Conservation (phyloP, 768 basidiomycete species). For the Trametes punicea region DNA sequence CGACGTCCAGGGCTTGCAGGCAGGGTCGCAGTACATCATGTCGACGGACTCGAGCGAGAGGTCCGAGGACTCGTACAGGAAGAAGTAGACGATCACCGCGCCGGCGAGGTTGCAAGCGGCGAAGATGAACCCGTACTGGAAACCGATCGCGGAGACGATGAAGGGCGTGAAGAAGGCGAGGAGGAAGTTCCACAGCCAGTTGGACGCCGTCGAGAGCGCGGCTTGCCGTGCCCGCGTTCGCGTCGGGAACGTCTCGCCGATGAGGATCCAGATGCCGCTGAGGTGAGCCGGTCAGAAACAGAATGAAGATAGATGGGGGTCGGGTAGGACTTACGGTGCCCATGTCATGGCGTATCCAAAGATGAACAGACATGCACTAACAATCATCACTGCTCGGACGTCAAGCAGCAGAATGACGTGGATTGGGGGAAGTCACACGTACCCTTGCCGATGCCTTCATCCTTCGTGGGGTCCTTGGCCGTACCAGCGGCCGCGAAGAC, state of each 20-base stretch:
- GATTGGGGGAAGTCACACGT: slow-evolving; percentile 14
- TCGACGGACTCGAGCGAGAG: slow-evolving; percentile 67
- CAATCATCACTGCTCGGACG: slow-evolving; percentile 32
- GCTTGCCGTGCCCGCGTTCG: slow-evolving; percentile 71
- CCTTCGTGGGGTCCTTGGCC: slow-evolving; percentile 47
- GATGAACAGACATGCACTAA: slow-evolving; percentile 69
- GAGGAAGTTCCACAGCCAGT: slow-evolving; percentile 71
- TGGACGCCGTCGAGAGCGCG: slow-evolving; percentile 58
- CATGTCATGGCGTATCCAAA: slow-evolving; percentile 68
- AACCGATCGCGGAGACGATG: slow-evolving; percentile 53
- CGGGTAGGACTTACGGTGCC: slow-evolving; percentile 46
- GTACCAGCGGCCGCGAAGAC: slow-evolving; percentile 73
- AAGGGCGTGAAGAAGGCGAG: slow-evolving; percentile 80
- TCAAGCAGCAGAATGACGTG: background rate
- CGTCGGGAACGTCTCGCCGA: slow-evolving; percentile 74
- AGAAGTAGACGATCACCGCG: slow-evolving; percentile 61
- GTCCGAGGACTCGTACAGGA: slow-evolving; percentile 72
- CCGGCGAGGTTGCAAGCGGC: slow-evolving; percentile 62
- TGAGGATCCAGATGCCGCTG: slow-evolving; percentile 72
- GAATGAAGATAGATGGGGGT: background rate
- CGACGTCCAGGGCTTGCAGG: slow-evolving; percentile 66
- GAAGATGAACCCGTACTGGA: slow-evolving; percentile 69
- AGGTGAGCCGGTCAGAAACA: background rate
- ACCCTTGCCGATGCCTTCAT: slow-evolving; percentile 54
- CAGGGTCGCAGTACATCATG: slow-evolving; percentile 61